Percentiles rank a stretch among this genome's conserved stretches.
phyloP scores from a whole-genome alignment of 2,329 filamentous ascomycete genomes.

The Clonostachys sp. region DNA sequence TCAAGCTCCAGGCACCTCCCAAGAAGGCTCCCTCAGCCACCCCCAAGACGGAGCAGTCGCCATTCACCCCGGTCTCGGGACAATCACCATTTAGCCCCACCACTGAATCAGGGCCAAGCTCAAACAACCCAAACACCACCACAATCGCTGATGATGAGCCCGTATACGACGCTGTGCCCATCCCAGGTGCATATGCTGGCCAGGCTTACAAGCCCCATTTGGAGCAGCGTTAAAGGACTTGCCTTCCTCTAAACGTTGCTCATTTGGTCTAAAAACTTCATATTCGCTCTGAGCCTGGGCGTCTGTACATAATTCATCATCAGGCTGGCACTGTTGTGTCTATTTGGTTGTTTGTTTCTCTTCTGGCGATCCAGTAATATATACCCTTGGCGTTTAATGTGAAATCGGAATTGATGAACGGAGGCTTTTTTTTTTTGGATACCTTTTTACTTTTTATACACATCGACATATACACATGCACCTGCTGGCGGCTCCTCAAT shows the following conservation, averaged over 20 bases:
- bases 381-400: conserved; percentile 3
- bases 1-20: conserved; percentile 84
- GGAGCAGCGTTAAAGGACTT: conserved; percentile 7
- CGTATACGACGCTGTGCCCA: conserved; percentile 80
- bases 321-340: too few species aligned
- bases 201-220: conserved; percentile 47
- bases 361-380: background rate
- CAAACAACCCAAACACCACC: conserved; percentile 19
- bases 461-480: background rate
- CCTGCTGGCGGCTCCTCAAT: background rate
- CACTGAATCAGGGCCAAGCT: conserved; percentile 3
- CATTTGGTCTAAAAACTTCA: background rate
- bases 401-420: background rate
- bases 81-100: background rate
- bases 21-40: conserved; percentile 73
- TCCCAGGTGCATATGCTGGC: conserved; percentile 75
- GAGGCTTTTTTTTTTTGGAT: too few species aligned
- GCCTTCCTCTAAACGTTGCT: background rate
- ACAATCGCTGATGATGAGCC: conserved; percentile 74
- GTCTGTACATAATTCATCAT: background rate
- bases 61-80: conserved; percentile 37
- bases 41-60: conserved; percentile 60
- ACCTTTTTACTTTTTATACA: background rate
- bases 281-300: background rate
- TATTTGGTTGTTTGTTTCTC: background rate